Evolutionary conservation across 331 rosid species (phyloP), one percentile per base, ranked within the genome.

Genomic region (Acacia pycnantha): DNA sequence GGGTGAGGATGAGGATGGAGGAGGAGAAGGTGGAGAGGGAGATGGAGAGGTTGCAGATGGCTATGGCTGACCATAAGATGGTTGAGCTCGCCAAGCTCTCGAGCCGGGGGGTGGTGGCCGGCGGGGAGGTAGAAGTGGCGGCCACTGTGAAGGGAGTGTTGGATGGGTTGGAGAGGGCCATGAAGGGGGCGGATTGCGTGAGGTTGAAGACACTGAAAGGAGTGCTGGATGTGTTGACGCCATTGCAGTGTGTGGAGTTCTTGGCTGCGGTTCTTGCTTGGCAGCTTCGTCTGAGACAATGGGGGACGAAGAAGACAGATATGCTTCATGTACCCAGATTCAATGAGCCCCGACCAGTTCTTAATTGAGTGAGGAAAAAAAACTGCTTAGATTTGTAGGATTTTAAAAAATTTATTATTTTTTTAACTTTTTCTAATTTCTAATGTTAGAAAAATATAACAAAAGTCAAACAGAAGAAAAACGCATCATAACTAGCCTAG

Each of bases 131-230:
- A 21, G 84, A 31, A 21, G 85, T 10, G 85, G 84, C 41, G 35
- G n/a, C 64, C 26, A 92, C 90, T 0, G 1, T 92, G 81, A 87
- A 82, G 24, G 84, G 84, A 2, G 54, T 92, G 14, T 21, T 87
- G 73, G 82, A 35, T 0, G 93, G 93, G 33, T 48, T 92, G 73
- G 97, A 92, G 89, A 84, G 73, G 59, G 83, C 85, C 0, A 86
- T 94, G 96, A 91, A 94, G 87, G 88, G 84, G 43, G 93, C 94
- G 0, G 97, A 94, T 82, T 91, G 98, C 70, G 97, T 86, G 58
- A 88, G 98, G 71, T 85, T 91, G 53, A 91, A 87, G 85, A 77
- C 94, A 18, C 67, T 94, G 18, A 94, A 91, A 86, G 92, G 91
- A 6, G 62, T 92, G 26, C 37, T 91, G 86, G 98, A 92, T 46